A percentile compares a stretch with the other conserved stretches of the same genome.
These are phyloP conservation scores for Komagataella kurtzmanii DNA, from an alignment of 805 yeast genomes.

Conservation along the genomic window DNA sequence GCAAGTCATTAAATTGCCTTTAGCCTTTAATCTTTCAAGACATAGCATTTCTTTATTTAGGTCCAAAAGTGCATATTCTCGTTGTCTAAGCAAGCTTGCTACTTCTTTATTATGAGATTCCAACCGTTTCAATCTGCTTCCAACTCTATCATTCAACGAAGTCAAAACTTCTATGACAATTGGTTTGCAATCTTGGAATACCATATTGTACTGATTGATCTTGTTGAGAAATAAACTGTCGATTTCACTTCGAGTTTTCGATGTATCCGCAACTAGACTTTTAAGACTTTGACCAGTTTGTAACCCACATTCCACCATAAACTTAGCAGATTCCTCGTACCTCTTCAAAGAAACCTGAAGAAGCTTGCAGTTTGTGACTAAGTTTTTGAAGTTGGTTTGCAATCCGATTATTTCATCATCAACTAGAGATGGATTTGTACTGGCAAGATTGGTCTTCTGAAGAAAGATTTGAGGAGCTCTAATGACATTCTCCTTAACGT, in stretches of 20 bases:
- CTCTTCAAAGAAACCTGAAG: not conserved
- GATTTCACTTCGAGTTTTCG: not conserved
- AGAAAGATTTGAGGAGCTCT: not conserved
- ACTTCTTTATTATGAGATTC: conserved; percentile 11
- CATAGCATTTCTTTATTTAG: conserved; percentile 20
- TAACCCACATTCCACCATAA: not conserved
- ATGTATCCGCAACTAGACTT: not conserved
- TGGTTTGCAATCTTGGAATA: not conserved
- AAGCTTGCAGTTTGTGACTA: not conserved
- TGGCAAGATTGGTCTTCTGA: not conserved
- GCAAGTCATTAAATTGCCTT: conserved; percentile 19
- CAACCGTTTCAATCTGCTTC: conserved; percentile 8
- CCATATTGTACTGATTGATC: conserved; percentile 1
- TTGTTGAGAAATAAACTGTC: not conserved
- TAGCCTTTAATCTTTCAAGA: conserved; percentile 6
- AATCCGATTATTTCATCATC: not conserved
- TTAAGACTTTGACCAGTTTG: not conserved
- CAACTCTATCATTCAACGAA: conserved; percentile 11
- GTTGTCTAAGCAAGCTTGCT: conserved; percentile 13
- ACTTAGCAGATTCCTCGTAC: not conserved
- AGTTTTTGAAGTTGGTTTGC: not conserved
- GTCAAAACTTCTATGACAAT: conserved; percentile 13
- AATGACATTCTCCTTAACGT: not conserved
- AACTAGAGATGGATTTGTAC: not conserved
- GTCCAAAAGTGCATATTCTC: conserved; percentile 23